Percentiles rank a stretch among this genome's conserved stretches.
These are phyloP conservation scores for Hirschioporus abietinus DNA, from an alignment of 768 basidiomycete genomes.

Conservation along the genomic window DNA sequence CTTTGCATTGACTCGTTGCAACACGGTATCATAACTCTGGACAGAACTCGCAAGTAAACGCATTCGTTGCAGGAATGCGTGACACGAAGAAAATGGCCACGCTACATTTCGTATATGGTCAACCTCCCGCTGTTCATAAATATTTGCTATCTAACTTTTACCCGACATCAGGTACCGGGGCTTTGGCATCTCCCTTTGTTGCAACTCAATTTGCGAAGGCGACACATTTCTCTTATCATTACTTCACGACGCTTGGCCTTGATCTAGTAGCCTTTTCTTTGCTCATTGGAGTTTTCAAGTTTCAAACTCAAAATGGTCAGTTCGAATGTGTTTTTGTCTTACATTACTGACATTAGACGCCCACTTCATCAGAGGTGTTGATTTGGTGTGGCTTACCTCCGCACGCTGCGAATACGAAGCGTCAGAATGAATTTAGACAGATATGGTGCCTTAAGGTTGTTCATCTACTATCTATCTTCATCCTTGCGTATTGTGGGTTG, in stretches of 20 bases:
- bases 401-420: not conserved
- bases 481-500: slow-evolving; percentile 36
- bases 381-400: not conserved
- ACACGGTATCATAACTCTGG: not conserved
- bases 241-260: slow-evolving; percentile 61
- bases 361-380: slow-evolving; percentile 3
- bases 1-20: slow-evolving; percentile 24
- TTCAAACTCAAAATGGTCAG: slow-evolving; percentile 65
- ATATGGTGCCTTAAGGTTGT: slow-evolving; percentile 24
- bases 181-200: slow-evolving; percentile 57
- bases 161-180: slow-evolving; percentile 25
- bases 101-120: slow-evolving; percentile 61
- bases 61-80: slow-evolving; percentile 57
- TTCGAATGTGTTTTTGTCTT: not conserved
- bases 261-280: slow-evolving; percentile 49
- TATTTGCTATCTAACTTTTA: slow-evolving; percentile 4
- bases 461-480: slow-evolving; percentile 38
- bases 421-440: slow-evolving; percentile 13
- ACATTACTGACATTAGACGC: not conserved
- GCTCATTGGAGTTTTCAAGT: slow-evolving; percentile 56
- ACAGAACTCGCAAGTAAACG: slow-evolving; percentile 70
- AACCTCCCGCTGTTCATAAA: not conserved
- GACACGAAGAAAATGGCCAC: slow-evolving; percentile 64
- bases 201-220: slow-evolving; percentile 75
- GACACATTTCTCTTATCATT: slow-evolving; percentile 72